These are phyloP conservation scores for Ambrosia hybrid DNA, from an alignment of 140 eudicot genomes.

Conservation along the genomic window DNA sequence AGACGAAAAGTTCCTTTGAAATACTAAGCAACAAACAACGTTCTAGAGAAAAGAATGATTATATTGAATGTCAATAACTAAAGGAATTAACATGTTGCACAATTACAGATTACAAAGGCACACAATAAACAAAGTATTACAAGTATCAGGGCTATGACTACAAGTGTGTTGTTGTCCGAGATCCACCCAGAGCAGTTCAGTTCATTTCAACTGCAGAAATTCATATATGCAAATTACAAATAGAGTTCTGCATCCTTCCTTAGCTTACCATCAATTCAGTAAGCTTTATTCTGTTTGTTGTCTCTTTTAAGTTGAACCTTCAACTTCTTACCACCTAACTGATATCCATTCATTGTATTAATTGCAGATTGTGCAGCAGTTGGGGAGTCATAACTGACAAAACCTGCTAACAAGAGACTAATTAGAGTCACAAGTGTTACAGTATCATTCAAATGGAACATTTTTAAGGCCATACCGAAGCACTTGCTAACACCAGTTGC, in stretches of 20 bases:
- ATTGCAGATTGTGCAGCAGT: constrained; percentile 88
- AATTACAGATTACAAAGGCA: no score
- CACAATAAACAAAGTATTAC: no score
- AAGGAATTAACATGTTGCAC: no score
- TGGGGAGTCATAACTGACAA: constrained; percentile 91
- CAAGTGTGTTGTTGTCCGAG: constrained; percentile 24
- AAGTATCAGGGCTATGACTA: constrained; percentile 34
- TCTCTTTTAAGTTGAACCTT: constrained; percentile 93
- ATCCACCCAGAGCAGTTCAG: constrained; percentile 34
- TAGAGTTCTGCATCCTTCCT: constrained; percentile 44
- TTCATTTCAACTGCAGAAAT: constrained; percentile 29
- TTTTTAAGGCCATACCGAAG: constrained; percentile 55
- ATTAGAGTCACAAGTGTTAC: constrained; percentile 22
- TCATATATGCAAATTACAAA: constrained; percentile 37
- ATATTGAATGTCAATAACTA: no score
- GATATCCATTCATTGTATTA: constrained; percentile 79
- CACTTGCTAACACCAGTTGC: constrained; percentile 53
- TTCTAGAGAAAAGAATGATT: no score
- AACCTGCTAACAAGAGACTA: constrained; percentile 51
- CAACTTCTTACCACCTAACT: constrained; percentile 93
- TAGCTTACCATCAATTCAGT: constrained; percentile 49
- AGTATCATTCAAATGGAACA: neutral
- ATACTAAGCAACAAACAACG: no score
- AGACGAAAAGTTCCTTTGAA: no score
- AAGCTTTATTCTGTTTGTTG: constrained; percentile 40